A percentile compares a stretch with the other conserved stretches of the same genome.
Evolutionary conservation across 352 stramenopile genomes (phyloP).

Genomic region (Thalassiosira sp.): DNA sequence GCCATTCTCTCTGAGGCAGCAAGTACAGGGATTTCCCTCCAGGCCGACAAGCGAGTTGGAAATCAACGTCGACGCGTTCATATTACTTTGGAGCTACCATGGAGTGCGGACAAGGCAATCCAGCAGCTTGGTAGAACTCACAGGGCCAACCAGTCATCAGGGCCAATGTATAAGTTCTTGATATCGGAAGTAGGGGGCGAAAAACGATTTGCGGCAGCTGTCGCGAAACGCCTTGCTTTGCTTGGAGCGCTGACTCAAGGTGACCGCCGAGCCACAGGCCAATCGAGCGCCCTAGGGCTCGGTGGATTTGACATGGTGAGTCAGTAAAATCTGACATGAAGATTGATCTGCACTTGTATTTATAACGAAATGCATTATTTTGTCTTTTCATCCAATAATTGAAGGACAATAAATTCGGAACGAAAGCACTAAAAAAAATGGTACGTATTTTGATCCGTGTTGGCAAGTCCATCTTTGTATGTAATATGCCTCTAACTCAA

Average conservation of each 20-base stretch:
- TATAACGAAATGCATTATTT: neutral
- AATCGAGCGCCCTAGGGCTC: slow-evolving; percentile 36
- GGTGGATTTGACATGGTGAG: slow-evolving; percentile 43
- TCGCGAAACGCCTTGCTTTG: slow-evolving; percentile 68
- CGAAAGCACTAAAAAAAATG: slow-evolving; percentile 39
- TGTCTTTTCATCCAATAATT: neutral
- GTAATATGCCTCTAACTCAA: no score
- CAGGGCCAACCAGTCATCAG: slow-evolving; percentile 72
- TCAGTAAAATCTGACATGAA: neutral
- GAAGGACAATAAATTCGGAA: slow-evolving; percentile 38
- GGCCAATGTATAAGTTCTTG: slow-evolving; percentile 80
- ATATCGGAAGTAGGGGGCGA: slow-evolving; percentile 83
- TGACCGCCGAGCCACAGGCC: slow-evolving; percentile 73
- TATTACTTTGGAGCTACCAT: slow-evolving; percentile 85
- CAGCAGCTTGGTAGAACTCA: slow-evolving; percentile 82
- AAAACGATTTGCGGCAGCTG: slow-evolving; percentile 78
- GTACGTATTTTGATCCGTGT: no score
- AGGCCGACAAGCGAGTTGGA: slow-evolving; percentile 58
- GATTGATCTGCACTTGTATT: neutral
- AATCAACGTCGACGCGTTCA: slow-evolving; percentile 81
- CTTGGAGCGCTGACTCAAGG: slow-evolving; percentile 82
- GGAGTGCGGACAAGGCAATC: slow-evolving; percentile 79
- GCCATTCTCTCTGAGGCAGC: slow-evolving; percentile 87
- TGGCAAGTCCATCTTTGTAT: no score
- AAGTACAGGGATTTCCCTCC: slow-evolving; percentile 84